Conservation (phyloP, 805 yeast species). For the Teunomyces gatunensis region DNA sequence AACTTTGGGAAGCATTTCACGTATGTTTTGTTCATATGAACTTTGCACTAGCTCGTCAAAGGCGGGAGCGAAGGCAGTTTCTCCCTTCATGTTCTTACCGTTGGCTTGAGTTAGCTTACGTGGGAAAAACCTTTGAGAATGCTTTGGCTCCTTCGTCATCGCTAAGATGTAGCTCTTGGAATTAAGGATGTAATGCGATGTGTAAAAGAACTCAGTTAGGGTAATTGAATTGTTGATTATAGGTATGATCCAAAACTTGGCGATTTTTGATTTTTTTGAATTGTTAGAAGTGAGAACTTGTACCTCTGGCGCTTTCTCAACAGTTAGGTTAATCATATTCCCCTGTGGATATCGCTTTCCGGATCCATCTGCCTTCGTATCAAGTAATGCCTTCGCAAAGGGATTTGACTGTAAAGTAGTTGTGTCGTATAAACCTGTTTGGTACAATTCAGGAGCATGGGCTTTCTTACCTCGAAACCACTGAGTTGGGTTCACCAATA, state of each 20-base stretch:
- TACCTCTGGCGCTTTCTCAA: constrained; percentile 4
- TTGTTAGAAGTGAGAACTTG: background rate
- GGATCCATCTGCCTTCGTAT: constrained; percentile 26
- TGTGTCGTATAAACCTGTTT: constrained; percentile 15
- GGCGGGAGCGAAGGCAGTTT: constrained; percentile 9
- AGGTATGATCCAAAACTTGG: constrained; percentile 8
- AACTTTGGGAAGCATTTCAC: constrained; percentile 5
- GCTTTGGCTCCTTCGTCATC: constrained; percentile 15
- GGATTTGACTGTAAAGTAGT: constrained; percentile 22
- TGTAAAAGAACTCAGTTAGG: constrained; percentile 5
- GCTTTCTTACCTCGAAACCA: constrained; percentile 23
- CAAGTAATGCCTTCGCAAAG: constrained; percentile 21
- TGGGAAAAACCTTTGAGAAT: constrained; percentile 21
- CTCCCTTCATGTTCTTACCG: constrained; percentile 5
- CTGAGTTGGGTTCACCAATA: constrained; percentile 28
- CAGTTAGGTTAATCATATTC: constrained; percentile 19
- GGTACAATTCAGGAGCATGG: constrained; percentile 19
- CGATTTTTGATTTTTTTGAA: background rate
- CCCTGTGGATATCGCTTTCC: constrained; percentile 28
- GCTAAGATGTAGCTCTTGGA: constrained; percentile 18
- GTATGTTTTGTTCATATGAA: constrained; percentile 14
- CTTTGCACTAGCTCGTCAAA: constrained; percentile 10
- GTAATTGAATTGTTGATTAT: constrained; percentile 5
- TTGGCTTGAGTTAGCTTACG: constrained; percentile 19
- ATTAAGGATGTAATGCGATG: constrained; percentile 27